Conservation (phyloP, 139 green algal genomes). For the Tetraselmis striata region DNA sequence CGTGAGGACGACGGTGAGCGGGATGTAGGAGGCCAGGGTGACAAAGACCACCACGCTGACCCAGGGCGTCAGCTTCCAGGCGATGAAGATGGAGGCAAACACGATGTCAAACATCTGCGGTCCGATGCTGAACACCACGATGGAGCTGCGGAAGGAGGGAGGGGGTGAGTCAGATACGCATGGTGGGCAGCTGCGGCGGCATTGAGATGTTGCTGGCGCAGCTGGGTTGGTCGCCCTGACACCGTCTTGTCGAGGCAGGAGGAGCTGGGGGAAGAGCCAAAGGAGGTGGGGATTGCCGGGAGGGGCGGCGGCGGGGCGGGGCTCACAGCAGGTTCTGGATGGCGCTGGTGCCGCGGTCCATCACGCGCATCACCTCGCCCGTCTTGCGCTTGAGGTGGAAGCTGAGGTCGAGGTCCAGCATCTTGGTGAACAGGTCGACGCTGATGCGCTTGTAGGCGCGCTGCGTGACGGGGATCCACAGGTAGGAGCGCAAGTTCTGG, state of each 20-base stretch:
- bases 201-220: too few species aligned
- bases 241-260: too few species aligned
- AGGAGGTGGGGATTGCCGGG: too few species aligned
- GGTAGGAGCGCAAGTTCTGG: constrained; percentile 59
- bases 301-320: too few species aligned
- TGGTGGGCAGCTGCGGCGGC: too few species aligned
- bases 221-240: too few species aligned
- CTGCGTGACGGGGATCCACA: constrained; percentile 76
- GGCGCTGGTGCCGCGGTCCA: constrained; percentile 69
- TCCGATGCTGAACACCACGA: constrained; percentile 71
- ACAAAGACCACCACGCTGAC: constrained; percentile 76
- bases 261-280: too few species aligned
- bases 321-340: constrained; percentile 66
- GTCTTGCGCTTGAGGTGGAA: constrained; percentile 84
- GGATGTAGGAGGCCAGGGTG: constrained; percentile 79
- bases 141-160: constrained; percentile 26
- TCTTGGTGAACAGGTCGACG: constrained; percentile 66
- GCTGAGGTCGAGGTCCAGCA: constrained; percentile 69
- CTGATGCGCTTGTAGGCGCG: constrained; percentile 41
- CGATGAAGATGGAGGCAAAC: constrained; percentile 64
- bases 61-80: constrained; percentile 54
- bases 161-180: too few species aligned
- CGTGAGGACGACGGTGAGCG: constrained; percentile 76
- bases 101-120: constrained; percentile 76
- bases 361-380: constrained; percentile 73